Evolutionary conservation across 257 asterid species (phyloP).

Genomic region (Jacaranda mimosifolia): DNA sequence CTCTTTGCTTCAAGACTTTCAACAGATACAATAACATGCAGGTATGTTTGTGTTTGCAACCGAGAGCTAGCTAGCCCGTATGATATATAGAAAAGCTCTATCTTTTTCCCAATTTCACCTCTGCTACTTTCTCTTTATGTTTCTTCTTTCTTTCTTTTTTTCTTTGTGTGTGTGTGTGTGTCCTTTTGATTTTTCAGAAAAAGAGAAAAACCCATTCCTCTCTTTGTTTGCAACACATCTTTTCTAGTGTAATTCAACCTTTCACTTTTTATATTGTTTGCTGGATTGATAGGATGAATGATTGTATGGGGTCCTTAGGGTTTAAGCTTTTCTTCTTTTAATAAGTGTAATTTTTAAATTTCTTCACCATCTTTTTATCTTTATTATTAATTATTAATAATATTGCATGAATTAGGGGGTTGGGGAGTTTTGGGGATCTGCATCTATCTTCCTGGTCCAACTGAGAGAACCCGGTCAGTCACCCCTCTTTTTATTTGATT

Average conservation of each 20-base stretch:
- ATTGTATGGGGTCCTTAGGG: slow-evolving; percentile 51
- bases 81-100: slow-evolving; percentile 17
- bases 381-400: background rate
- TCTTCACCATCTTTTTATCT: background rate
- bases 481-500: slow-evolving; percentile 64
- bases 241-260: slow-evolving; percentile 58
- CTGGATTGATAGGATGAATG: slow-evolving; percentile 41
- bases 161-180: background rate
- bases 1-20: slow-evolving; percentile 67
- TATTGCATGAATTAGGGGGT: slow-evolving; percentile 42
- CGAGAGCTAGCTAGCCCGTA: background rate
- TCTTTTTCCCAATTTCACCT: slow-evolving; percentile 22
- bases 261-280: slow-evolving; percentile 50
- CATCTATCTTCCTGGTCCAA: slow-evolving; percentile 67
- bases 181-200: slow-evolving; percentile 48
- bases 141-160: slow-evolving; percentile 15
- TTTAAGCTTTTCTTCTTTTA: slow-evolving; percentile 32
- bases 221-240: slow-evolving; percentile 47
- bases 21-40: slow-evolving; percentile 71
- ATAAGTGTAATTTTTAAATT: background rate
- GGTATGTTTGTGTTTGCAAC: slow-evolving; percentile 30
- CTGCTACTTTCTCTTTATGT: slow-evolving; percentile 28
- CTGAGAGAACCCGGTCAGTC: slow-evolving; percentile 53
- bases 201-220: slow-evolving; percentile 49
- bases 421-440: slow-evolving; percentile 67